A percentile compares a stretch with the other conserved stretches of the same genome.
phyloP scores from a whole-genome alignment of 441 rosid species.

The Oxalis stricta region DNA sequence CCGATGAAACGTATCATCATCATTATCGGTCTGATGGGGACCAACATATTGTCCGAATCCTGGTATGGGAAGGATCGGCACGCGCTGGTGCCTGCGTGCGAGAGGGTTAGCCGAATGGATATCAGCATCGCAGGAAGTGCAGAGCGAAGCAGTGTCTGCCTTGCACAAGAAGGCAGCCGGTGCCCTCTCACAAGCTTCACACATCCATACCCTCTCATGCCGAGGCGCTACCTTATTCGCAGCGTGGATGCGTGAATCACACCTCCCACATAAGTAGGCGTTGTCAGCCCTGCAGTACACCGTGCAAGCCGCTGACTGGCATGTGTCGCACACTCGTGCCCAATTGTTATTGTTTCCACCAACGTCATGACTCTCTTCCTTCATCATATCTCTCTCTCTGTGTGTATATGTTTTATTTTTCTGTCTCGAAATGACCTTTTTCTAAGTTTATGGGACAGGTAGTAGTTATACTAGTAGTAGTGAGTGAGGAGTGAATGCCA shows the following conservation, averaged over 20 bases:
- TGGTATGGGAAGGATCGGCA: slow-evolving; percentile 56
- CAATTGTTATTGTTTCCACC: slow-evolving; percentile 20
- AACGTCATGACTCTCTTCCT: slow-evolving; percentile 30
- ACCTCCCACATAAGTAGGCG: slow-evolving; percentile 55
- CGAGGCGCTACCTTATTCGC: slow-evolving; percentile 73
- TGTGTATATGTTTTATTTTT: background rate
- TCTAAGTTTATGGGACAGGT: too few species aligned
- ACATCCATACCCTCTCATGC: slow-evolving; percentile 76
- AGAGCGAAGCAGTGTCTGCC: slow-evolving; percentile 89
- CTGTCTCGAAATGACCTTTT: background rate
- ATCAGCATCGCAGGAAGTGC: slow-evolving; percentile 62
- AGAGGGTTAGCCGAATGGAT: slow-evolving; percentile 91
- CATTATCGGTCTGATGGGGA: slow-evolving; percentile 13
- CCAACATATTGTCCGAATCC: slow-evolving; percentile 21
- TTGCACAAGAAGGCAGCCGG: slow-evolving; percentile 83
- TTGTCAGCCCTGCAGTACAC: slow-evolving; percentile 77
- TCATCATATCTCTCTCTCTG: slow-evolving; percentile 27
- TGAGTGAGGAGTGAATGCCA: too few species aligned
- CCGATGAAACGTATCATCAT: slow-evolving; percentile 22
- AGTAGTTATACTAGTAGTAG: too few species aligned
- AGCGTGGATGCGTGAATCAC: slow-evolving; percentile 60
- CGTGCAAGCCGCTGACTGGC: slow-evolving; percentile 53
- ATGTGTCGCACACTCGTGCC: slow-evolving; percentile 65
- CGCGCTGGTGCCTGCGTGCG: slow-evolving; percentile 82
- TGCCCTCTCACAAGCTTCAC: slow-evolving; percentile 69